Evolutionary conservation across 2,329 filamentous ascomycete genomes (phyloP).

Genomic region (Trichoderma sp.): DNA sequence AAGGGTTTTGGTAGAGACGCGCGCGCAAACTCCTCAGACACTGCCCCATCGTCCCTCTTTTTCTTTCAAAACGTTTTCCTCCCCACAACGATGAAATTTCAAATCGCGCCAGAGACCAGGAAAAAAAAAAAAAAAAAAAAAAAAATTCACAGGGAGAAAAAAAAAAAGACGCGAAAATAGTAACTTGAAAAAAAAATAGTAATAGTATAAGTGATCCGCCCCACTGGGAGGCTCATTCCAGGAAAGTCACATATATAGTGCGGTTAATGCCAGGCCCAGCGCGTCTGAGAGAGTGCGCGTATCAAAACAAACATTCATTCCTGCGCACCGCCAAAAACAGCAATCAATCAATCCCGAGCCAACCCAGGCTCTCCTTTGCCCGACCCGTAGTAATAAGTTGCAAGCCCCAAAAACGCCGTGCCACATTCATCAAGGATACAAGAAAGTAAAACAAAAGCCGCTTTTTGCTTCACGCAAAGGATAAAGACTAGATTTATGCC

Average conservation of each 20-base stretch:
- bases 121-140: not conserved
- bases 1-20: not conserved
- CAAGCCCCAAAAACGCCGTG: slow-evolving; percentile 40
- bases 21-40: not conserved
- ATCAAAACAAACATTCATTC: slow-evolving; percentile 30
- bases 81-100: not conserved
- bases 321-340: slow-evolving; percentile 28
- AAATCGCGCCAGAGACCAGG: not conserved
- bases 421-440: slow-evolving; percentile 42
- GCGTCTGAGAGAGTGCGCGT: slow-evolving; percentile 28
- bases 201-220: slow-evolving; percentile 14
- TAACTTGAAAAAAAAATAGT: not conserved
- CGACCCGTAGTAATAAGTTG: slow-evolving; percentile 27
- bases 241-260: slow-evolving; percentile 25
- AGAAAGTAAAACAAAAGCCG: slow-evolving; percentile 25
- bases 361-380: slow-evolving; percentile 27
- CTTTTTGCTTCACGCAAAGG: slow-evolving; percentile 4
- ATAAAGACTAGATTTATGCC: slow-evolving; percentile 34
- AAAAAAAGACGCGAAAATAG: not conserved
- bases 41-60: not conserved
- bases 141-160: not conserved
- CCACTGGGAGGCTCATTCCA: slow-evolving; percentile 17
- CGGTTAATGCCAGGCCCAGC: slow-evolving; percentile 28
- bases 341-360: slow-evolving; percentile 26
- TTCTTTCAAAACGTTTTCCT: not conserved